Base-by-base conservation (phyloP, 2,329 filamentous ascomycete genomes). In the Xylariaceae sp. region DNA sequence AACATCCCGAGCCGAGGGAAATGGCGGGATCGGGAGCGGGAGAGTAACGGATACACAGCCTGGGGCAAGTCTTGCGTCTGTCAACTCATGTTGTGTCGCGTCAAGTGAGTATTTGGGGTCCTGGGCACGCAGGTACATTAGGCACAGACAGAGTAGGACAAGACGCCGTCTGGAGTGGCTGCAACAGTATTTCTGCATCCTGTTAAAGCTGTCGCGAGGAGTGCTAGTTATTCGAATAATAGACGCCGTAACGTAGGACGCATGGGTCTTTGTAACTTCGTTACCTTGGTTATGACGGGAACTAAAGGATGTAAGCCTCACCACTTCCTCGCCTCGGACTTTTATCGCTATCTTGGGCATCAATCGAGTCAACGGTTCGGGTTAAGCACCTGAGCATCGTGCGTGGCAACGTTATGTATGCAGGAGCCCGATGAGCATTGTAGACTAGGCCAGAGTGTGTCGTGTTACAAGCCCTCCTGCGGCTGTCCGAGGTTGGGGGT, bases 61-160 rank as follows among this genome's bases (percentile, higher is more conserved):
- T 26, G 9, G 15, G 18, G n/a, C 37, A 52, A 26, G 32, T 21
- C 44, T 41, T 39, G 33, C 44, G 29, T 37, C 33, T 40, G 30
- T 43, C 48, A 42, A 37, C 18, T 18, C 2, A 48, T 43, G 43
- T 41, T 4, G 43, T 52, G 48, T n/a, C 36, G 35, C 43, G n/a
- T 20, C n/a, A 4, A n/a, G 29, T 6, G n/a, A 43, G 16, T n/a
- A n/a, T n/a, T n/a, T n/a, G n/a, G n/a, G n/a, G n/a, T n/a, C n/a
- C n/a, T n/a, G n/a, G n/a, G n/a, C n/a, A n/a, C n/a, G n/a, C n/a
- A n/a, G n/a, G n/a, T n/a, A n/a, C n/a, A n/a, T n/a, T n/a, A n/a
- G n/a, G n/a, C n/a, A n/a, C n/a, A n/a, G n/a, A n/a, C n/a, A n/a
- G n/a, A n/a, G n/a, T n/a, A n/a, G n/a, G n/a, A n/a, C n/a, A n/a